Percentiles rank a stretch among this genome's conserved stretches.
phyloP scores from a whole-genome alignment of 2,329 filamentous ascomycete genomes.

The Neopestalotiopsis sp. region DNA sequence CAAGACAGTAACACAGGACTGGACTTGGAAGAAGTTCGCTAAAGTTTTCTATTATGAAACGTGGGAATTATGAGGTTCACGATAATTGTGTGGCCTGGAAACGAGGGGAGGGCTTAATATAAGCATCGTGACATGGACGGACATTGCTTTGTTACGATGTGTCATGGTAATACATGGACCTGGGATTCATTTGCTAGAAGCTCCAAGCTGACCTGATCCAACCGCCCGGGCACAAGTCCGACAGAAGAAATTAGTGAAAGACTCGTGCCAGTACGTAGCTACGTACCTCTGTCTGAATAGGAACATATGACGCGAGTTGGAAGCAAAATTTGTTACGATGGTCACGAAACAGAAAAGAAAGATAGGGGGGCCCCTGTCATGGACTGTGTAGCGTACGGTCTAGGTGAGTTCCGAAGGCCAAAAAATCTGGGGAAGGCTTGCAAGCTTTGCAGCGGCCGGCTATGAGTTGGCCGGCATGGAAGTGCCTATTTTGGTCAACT shows the following conservation, averaged over 20 bases:
- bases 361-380: background rate
- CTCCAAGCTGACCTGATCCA: slow-evolving; percentile 3
- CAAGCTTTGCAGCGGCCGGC: slow-evolving; percentile 8
- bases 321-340: background rate
- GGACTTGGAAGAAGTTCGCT: slow-evolving; percentile 15
- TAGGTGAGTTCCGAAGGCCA: slow-evolving; percentile 3
- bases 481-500: slow-evolving; percentile 1
- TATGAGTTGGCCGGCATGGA: slow-evolving; percentile 8
- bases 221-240: slow-evolving; percentile 9
- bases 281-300: slow-evolving; percentile 5
- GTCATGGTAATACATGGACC: slow-evolving; percentile 16
- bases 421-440: slow-evolving; percentile 9
- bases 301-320: slow-evolving; percentile 8
- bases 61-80: background rate
- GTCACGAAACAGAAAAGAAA: background rate
- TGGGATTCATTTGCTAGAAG: slow-evolving; percentile 5
- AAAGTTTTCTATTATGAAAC: slow-evolving; percentile 12
- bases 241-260: background rate
- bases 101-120: slow-evolving; percentile 18
- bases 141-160: slow-evolving; percentile 13
- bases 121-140: slow-evolving; percentile 15
- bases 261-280: slow-evolving; percentile 12
- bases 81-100: background rate
- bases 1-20: background rate
- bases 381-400: background rate